A percentile compares a stretch with the other conserved stretches of the same genome.
phyloP scores from a whole-genome alignment of 2,329 filamentous ascomycete species.

The Fusarium devonianum region DNA sequence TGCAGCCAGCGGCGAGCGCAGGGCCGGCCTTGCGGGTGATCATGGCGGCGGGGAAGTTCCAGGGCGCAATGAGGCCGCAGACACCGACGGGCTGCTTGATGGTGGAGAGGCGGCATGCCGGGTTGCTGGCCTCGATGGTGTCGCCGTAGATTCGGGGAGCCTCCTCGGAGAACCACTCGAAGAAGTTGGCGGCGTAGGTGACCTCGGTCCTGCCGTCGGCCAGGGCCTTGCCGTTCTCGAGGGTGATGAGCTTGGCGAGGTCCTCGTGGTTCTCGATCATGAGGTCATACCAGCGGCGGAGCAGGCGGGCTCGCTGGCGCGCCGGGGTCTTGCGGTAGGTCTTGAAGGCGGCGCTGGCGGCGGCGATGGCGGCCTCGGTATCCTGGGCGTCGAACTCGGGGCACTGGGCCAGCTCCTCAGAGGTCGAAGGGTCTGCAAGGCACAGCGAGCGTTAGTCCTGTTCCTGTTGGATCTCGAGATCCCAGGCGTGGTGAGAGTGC shows the following conservation, averaged over 20 bases:
- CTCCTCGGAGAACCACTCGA: slow-evolving; percentile 71
- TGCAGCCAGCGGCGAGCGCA: slow-evolving; percentile 74
- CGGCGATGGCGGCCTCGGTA: slow-evolving; percentile 72
- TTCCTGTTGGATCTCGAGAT: neutral
- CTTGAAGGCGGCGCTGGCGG: slow-evolving; percentile 65
- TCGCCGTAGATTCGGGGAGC: slow-evolving; percentile 58
- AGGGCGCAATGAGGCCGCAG: slow-evolving; percentile 46
- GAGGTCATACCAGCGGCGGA: slow-evolving; percentile 72
- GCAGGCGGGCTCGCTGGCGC: slow-evolving; percentile 64
- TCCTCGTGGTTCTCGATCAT: slow-evolving; percentile 72
- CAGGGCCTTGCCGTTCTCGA: slow-evolving; percentile 75
- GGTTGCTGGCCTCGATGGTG: slow-evolving; percentile 63
- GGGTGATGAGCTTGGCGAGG: slow-evolving; percentile 71
- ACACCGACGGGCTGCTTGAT: slow-evolving; percentile 47
- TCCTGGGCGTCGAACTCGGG: slow-evolving; percentile 76
- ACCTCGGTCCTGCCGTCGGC: slow-evolving; percentile 66
- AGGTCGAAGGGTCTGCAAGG: slow-evolving; percentile 73
- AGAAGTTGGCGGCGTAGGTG: slow-evolving; percentile 65
- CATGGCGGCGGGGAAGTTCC: slow-evolving; percentile 69
- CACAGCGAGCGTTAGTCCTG: slow-evolving; percentile 20
- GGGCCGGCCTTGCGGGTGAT: slow-evolving; percentile 56
- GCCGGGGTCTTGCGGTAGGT: slow-evolving; percentile 67
- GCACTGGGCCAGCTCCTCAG: slow-evolving; percentile 71
- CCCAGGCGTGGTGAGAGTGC: too few species aligned
- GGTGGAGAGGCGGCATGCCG: slow-evolving; percentile 60